phyloP scores from a whole-genome alignment of 1,139 yeast species.

The Scheffersomyces stambukii region DNA sequence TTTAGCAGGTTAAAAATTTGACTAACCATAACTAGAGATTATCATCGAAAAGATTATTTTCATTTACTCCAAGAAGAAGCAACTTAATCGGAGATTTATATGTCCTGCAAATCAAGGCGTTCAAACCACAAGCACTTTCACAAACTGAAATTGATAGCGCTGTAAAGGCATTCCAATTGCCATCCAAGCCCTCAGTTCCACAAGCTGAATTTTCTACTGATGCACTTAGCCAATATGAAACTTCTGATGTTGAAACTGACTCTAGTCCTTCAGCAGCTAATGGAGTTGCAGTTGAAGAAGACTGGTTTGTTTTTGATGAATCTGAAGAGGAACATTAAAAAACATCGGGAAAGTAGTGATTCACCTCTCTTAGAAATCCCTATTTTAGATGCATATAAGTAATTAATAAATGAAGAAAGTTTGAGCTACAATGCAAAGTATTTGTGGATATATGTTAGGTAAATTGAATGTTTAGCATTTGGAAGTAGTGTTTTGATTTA shows the following conservation, averaged over 20 bases:
- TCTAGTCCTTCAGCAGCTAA: conserved; percentile 28
- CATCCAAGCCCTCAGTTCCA: conserved; percentile 71
- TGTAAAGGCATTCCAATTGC: conserved; percentile 78
- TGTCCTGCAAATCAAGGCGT: conserved; percentile 79
- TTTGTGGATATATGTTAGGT: conserved; percentile 3
- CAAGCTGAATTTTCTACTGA: conserved; percentile 70
- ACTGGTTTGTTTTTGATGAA: conserved; percentile 82
- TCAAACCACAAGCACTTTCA: conserved; percentile 77
- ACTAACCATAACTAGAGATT: conserved; percentile 22
- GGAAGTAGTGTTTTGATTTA: background rate
- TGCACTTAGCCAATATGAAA: conserved; percentile 71
- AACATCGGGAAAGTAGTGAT: no score
- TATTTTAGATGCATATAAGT: no score
- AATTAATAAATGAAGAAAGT: no score
- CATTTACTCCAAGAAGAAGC: conserved; percentile 42
- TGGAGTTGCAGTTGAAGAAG: conserved; percentile 49
- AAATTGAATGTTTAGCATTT: background rate
- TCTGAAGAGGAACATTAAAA: conserved; percentile 57
- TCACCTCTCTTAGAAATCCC: no score
- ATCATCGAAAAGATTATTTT: conserved; percentile 40
- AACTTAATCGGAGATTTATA: conserved; percentile 83
- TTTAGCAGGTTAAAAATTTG: no score
- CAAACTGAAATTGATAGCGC: conserved; percentile 73
- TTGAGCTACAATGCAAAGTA: no score
- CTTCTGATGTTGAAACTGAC: conserved; percentile 70